Base-by-base conservation (phyloP, 306 rosid species). In the Betula pendula region DNA sequence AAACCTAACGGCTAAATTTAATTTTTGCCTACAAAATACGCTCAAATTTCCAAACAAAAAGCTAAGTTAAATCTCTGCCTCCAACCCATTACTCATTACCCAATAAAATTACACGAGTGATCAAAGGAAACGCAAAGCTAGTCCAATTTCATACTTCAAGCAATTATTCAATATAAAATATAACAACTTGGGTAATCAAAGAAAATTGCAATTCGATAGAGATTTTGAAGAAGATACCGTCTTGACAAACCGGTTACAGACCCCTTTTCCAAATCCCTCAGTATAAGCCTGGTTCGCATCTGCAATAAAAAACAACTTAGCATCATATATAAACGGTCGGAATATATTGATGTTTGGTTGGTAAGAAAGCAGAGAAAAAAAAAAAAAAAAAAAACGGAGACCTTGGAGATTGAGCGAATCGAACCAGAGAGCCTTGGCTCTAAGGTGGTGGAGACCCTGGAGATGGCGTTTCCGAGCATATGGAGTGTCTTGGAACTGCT, bases 381-480 rank as follows among this genome's bases (percentile, higher is more conserved):
- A 59, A 40, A 52, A n/a, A 9, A 40, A 17, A 17, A 55, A 24
- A 25, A 24, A 25, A 25, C 2, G 17, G 29, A 44, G 69, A 88
- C 91, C 87, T 77, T 76, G 75, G 17, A 43, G 17, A 45, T 83
- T 87, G 96, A 89, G 70, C 80, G 97, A 95, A 84, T 90, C 92
- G 79, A 84, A 90, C 98, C 98, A 90, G 9, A 85, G 89, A 72
- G 96, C 94, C 80, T 92, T 92, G 79, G 97, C 87, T 70, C 91
- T 86, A 29, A 81, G 88, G 62, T 95, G 97, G 5, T 88, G 93
- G 77, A 87, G 87, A 5, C 90, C 85, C 8, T 83, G 87, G 71
- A 79, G 83, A 79, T 92, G 97, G 40, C 99, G 92, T 81, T 85
- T 90, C 7, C 99, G 83, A 49, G 90, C 96, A 0, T 60, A 81